These are phyloP conservation scores for Sphagnum magellanicum DNA, from an alignment of 228 moss, liverwort and hornwort genomes.

Conservation along the genomic window DNA sequence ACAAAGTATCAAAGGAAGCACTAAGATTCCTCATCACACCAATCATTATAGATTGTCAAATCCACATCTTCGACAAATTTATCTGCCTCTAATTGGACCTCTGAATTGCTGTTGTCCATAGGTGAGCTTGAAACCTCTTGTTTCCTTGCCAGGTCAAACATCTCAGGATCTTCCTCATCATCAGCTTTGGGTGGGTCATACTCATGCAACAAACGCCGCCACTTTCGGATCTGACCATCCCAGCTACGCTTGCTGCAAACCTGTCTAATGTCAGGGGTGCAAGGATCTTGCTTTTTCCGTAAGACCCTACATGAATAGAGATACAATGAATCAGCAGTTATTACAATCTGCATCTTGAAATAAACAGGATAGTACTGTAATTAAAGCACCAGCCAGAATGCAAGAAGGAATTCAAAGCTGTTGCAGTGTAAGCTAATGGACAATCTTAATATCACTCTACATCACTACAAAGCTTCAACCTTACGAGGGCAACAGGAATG, in stretches of 20 bases:
- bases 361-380: background rate
- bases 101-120: slow-evolving; percentile 27
- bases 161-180: slow-evolving; percentile 53
- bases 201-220: slow-evolving; percentile 59
- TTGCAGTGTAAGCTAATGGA: background rate
- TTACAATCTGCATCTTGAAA: background rate
- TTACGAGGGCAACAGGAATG: too few species aligned
- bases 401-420: background rate
- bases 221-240: slow-evolving; percentile 74
- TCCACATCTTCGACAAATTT: slow-evolving; percentile 28
- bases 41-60: slow-evolving; percentile 45
- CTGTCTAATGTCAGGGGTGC: slow-evolving; percentile 57
- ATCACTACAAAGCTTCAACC: background rate
- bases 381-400: background rate
- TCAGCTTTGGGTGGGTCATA: slow-evolving; percentile 56
- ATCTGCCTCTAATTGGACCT: slow-evolving; percentile 24
- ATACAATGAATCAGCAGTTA: background rate
- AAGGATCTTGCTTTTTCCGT: slow-evolving; percentile 48
- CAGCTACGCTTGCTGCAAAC: slow-evolving; percentile 73
- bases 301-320: slow-evolving; percentile 19
- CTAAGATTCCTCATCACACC: slow-evolving; percentile 56
- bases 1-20: slow-evolving; percentile 2
- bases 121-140: slow-evolving; percentile 16
- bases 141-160: slow-evolving; percentile 25
- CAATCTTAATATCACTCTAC: background rate